Base-by-base conservation (phyloP, 768 basidiomycete genomes). In the Pulveroboletus sp. region DNA sequence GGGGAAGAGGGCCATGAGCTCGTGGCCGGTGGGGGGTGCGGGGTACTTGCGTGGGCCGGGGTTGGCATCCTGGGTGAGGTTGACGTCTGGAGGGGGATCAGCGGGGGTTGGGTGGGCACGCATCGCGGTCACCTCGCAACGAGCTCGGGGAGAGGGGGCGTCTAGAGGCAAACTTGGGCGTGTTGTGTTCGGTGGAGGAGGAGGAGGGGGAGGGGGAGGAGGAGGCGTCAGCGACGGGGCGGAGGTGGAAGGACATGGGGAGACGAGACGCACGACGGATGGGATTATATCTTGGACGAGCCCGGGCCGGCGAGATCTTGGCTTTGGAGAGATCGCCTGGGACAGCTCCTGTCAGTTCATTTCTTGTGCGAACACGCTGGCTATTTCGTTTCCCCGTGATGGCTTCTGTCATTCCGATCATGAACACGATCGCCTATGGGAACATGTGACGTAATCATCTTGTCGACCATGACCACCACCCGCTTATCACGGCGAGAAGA, bases 1-100 rank as follows among this genome's bases (percentile, higher is more conserved):
- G 76, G 68, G 4, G n/a, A n/a, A n/a, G n/a, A n/a, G n/a, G n/a
- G 85, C 85, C 88, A 90, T 90, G 57, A 90, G 77, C 56, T 90
- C 86, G 57, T 90, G 87, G 2, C 87, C 87, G 0, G 85, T 87
- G 5, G 86, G 84, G 2, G 88, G 88, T 1, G 84, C 79, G 16
- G 87, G 87, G 62, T 81, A 87, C 54, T 81, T 82, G 49, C 83
- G 72, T 3, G 76, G 68, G 4, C 69, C 63, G 50, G 74, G 69
- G 55, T 76, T 77, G 47, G 74, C 70, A 34, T 75, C 70, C 49
- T 79, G 77, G 0, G 77, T 70, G 41, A 87, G 75, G 62, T 87
- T 84, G 57, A 88, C 71, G 64, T 88, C 85, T 86, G 60, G 11
- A n/a, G 56, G 34, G 32, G 11, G 51, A 40, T 66, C 40, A 66